Percentiles rank a stretch among this genome's conserved stretches.
These are phyloP conservation scores for Onygena corvina DNA, from an alignment of 2,329 filamentous ascomycete species.

Conservation along the genomic window DNA sequence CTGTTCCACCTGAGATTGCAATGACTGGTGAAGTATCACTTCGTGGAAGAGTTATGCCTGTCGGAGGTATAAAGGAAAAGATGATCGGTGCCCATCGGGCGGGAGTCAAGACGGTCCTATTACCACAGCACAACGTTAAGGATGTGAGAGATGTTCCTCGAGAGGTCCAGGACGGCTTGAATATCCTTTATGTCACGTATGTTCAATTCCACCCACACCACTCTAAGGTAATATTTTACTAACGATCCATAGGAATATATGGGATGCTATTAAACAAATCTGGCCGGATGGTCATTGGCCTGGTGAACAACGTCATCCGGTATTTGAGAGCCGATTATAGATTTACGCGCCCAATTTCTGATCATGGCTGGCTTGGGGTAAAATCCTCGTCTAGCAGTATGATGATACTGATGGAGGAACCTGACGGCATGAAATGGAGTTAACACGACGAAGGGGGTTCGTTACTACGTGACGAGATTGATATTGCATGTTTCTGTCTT, in stretches of 20 bases:
- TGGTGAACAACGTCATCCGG: conserved; percentile 54
- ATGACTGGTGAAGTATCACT: conserved; percentile 82
- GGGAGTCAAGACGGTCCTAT: conserved; percentile 83
- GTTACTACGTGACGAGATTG: conserved; percentile 1
- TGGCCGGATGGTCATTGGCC: conserved; percentile 89
- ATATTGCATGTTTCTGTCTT: neutral
- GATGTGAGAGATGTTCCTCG: conserved; percentile 81
- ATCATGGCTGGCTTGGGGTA: neutral
- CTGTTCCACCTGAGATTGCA: conserved; percentile 80
- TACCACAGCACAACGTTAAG: conserved; percentile 81
- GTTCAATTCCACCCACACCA: conserved; percentile 23
- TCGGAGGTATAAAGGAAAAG: conserved; percentile 98
- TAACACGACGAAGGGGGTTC: conserved; percentile 4
- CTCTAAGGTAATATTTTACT: conserved; percentile 13
- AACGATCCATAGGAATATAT: conserved; percentile 57
- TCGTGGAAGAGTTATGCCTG: conserved; percentile 78
- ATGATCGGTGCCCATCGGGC: conserved; percentile 86
- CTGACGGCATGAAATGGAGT: neutral
- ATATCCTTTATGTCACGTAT: conserved; percentile 82
- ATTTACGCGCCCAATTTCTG: neutral
- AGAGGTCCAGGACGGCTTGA: conserved; percentile 74
- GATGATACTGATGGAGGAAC: neutral
- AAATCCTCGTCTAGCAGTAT: neutral
- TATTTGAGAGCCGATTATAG: conserved; percentile 69
- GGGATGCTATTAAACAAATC: conserved; percentile 80